A percentile compares a stretch with the other conserved stretches of the same genome.
These are phyloP conservation scores for Phaeosphaeria sp. DNA, from an alignment of 2,329 filamentous ascomycete species.

Conservation along the genomic window DNA sequence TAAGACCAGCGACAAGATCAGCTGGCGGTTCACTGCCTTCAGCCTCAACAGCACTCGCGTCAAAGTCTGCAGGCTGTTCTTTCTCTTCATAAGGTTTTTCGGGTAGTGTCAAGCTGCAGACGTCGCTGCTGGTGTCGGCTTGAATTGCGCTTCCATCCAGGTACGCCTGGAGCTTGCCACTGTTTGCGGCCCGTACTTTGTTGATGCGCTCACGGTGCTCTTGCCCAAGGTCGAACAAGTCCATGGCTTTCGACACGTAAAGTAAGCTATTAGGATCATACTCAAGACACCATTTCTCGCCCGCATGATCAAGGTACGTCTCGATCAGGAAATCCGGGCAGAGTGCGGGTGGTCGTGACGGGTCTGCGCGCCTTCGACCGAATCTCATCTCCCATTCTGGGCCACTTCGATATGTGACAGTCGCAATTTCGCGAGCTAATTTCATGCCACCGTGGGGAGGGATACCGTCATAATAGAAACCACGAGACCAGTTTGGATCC, in stretches of 20 bases:
- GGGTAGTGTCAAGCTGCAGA: conserved; percentile 84
- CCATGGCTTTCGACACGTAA: conserved; percentile 99
- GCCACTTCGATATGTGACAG: conserved; percentile 93
- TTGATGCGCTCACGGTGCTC: conserved; percentile 70
- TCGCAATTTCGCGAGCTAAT: conserved; percentile 94
- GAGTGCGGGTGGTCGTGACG: conserved; percentile 84
- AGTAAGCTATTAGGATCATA: conserved; percentile 95
- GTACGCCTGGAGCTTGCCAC: conserved; percentile 61
- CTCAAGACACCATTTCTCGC: conserved; percentile 96
- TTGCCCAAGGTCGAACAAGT: conserved; percentile 88
- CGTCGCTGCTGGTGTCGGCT: conserved; percentile 43
- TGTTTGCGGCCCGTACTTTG: conserved; percentile 66
- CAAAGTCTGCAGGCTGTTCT: conserved; percentile 53
- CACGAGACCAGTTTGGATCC: conserved; percentile 95
- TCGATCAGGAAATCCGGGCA: conserved; percentile 98
- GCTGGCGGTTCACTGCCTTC: conserved; percentile 66
- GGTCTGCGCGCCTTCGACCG: conserved; percentile 83
- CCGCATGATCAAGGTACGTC: conserved; percentile 96
- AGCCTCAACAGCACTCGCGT: conserved; percentile 40
- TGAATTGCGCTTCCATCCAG: conserved; percentile 37
- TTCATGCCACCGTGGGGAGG: conserved; percentile 98
- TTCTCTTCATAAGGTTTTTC: conserved; percentile 87
- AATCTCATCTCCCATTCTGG: conserved; percentile 98
- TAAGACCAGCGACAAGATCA: conserved; percentile 80
- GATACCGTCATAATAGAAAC: conserved; percentile 82